These are phyloP conservation scores for Geotrichum aggregatum DNA, from an alignment of 1,139 yeast genomes.

Conservation along the genomic window DNA sequence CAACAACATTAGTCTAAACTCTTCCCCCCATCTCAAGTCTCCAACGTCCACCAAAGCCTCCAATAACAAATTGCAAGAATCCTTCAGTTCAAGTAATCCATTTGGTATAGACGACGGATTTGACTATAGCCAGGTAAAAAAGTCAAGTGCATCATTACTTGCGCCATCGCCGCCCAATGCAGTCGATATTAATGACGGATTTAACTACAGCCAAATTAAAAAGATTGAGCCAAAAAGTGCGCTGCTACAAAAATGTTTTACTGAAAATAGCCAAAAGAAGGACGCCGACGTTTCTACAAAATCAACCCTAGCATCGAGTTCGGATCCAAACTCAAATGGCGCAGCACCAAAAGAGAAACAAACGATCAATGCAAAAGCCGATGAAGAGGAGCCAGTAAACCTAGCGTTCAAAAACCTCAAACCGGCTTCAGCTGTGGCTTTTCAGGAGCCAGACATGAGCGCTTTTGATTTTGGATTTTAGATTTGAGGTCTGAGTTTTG, in stretches of 20 bases:
- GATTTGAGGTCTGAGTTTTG: too few relatives aligned
- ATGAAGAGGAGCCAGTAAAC: neutral
- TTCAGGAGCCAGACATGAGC: conserved; percentile 78
- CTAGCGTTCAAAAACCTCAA: conserved; percentile 24
- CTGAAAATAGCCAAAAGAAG: too few relatives aligned
- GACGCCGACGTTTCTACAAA: too few relatives aligned
- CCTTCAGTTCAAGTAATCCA: neutral
- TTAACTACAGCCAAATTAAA: conserved; percentile 17
- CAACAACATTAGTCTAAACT: neutral
- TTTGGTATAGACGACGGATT: conserved; percentile 14
- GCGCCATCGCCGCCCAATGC: conserved; percentile 11
- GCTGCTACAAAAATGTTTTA: neutral
- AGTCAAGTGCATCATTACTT: conserved; percentile 6
- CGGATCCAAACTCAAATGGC: neutral
- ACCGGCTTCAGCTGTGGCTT: conserved; percentile 53
- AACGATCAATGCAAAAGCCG: neutral
- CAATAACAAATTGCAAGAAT: neutral
- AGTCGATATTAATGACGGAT: conserved; percentile 18
- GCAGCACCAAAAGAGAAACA: conserved; percentile 8
- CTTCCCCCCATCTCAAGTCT: conserved; percentile 4
- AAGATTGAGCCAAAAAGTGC: conserved; percentile 5
- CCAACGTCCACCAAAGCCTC: neutral
- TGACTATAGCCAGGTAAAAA: conserved; percentile 5
- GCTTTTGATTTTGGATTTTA: conserved; percentile 57
- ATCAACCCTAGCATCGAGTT: too few relatives aligned